Evolutionary conservation across 768 basidiomycete species (phyloP), one percentile per base, ranked within the genome.

Genomic region (Tubosaeta brunneosetosa): DNA sequence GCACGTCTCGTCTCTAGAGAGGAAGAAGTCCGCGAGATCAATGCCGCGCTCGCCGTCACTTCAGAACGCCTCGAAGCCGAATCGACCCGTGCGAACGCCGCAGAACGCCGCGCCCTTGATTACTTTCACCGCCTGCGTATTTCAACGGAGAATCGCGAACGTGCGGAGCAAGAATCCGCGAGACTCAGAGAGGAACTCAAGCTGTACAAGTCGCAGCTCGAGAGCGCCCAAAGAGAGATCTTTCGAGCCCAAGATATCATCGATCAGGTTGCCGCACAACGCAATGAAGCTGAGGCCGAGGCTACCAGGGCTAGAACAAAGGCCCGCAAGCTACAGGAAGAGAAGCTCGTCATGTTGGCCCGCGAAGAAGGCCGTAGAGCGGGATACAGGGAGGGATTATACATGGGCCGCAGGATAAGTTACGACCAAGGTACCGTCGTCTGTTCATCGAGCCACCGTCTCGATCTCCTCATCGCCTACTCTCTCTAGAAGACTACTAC

Each of bases 31-130:
- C 61, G 67, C 19, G 67, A 69, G 46, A 47, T 70, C 27, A 67
- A 71, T 33, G 58, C 67, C 14, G 52, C 51, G 2, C 57, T 70
- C 32, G 53, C 34, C 42, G 60, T 63, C 53, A 55, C 61, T 38
- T 50, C 59, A 6, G 67, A 69, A 38, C 67, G 69, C n/a, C 65
- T 78, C 40, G 74, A 77, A 48, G 53, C 59, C 12, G 77, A 77
- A 54, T 70, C 76, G 3, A 58, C 60, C 27, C 76, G 77, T 49
- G 77, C 75, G 22, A 69, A 69, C 27, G 66, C 71, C 25, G 74
- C 77, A n/a, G 77, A 78, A 55, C 67, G 67, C 37, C 73, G 76
- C 36, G 76, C 76, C n/a, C 65, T 76, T 41, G 77, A 77, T 43
- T 70, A 77, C 55, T 75, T 75, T 22, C 64, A 68, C 48, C 69